Conservation (phyloP, 2,329 filamentous ascomycete genomes). For the Stromatinia cepivora region DNA sequence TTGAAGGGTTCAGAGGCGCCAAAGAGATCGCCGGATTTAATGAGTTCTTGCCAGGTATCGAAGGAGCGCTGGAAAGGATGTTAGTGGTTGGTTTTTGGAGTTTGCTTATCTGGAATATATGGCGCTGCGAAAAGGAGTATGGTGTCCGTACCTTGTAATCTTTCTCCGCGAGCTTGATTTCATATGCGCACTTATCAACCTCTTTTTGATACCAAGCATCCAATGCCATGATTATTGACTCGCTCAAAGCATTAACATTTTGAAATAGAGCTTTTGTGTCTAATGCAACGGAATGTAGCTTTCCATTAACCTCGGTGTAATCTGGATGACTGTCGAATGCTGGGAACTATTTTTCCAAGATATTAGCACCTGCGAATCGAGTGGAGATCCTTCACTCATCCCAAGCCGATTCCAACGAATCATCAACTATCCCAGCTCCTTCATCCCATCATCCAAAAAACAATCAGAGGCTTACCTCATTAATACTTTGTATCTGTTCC, state of each 20-base stretch:
- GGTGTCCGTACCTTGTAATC: constrained; percentile 19
- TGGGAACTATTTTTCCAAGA: constrained; percentile 5
- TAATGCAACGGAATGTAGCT: constrained; percentile 17
- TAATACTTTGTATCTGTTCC: constrained; percentile 26
- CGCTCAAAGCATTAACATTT: constrained; percentile 21
- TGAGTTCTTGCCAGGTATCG: constrained; percentile 23
- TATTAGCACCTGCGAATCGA: background rate
- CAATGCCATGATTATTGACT: constrained; percentile 20
- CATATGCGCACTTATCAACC: constrained; percentile 18
- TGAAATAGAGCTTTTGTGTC: constrained; percentile 23
- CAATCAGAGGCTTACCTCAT: constrained; percentile 9
- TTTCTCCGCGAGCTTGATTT: constrained; percentile 22
- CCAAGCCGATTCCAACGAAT: background rate
- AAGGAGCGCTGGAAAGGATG: constrained; percentile 10
- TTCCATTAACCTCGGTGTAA: constrained; percentile 24
- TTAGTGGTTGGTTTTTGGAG: background rate
- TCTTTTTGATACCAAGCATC: constrained; percentile 24
- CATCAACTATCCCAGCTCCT: background rate
- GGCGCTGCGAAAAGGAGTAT: too few species aligned
- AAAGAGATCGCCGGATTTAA: constrained; percentile 24
- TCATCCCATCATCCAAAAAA: background rate
- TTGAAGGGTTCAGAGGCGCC: constrained; percentile 22
- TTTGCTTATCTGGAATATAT: background rate
- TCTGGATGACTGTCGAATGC: constrained; percentile 25
- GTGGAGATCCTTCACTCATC: background rate